phyloP scores from a whole-genome alignment of 116 monocot genomes.

The Trichopus zeylanicus region DNA sequence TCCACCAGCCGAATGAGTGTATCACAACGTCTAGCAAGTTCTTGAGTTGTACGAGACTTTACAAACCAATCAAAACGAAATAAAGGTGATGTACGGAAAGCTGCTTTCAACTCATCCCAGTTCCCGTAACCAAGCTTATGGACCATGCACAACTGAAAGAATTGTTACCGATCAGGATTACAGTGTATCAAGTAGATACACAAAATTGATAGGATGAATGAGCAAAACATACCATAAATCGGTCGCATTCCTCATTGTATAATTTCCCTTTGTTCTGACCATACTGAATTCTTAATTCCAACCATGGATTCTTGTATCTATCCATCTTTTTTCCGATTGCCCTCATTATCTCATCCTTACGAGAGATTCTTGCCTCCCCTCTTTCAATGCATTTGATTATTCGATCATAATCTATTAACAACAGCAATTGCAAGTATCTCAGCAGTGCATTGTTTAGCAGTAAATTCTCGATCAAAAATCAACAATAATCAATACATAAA shows the following conservation, averaged over 20 bases:
- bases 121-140: constrained; percentile 99
- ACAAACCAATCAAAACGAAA: constrained; percentile 99
- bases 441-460: not conserved
- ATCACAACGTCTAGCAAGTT: constrained; percentile 95
- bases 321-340: constrained; percentile 97
- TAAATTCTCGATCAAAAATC: not conserved
- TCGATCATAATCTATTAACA: constrained; percentile 73
- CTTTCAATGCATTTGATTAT: constrained; percentile 97
- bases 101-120: constrained; percentile 97
- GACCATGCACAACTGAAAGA: constrained; percentile 87
- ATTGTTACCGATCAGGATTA: not conserved
- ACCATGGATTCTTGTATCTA: constrained; percentile 97
- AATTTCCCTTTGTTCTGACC: constrained; percentile 98
- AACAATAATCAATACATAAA: no score
- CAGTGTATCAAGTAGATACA: not conserved
- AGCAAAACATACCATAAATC: constrained; percentile 75
- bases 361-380: constrained; percentile 92
- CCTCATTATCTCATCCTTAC: constrained; percentile 99
- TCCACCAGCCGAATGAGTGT: constrained; percentile 94
- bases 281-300: constrained; percentile 97
- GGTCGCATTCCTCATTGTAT: constrained; percentile 99
- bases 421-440: not conserved
- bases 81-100: constrained; percentile 84
- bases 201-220: constrained; percentile 2
- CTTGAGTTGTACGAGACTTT: constrained; percentile 96